Base-by-base conservation (phyloP, 345 rosid species). In the Combretum micranthum region DNA sequence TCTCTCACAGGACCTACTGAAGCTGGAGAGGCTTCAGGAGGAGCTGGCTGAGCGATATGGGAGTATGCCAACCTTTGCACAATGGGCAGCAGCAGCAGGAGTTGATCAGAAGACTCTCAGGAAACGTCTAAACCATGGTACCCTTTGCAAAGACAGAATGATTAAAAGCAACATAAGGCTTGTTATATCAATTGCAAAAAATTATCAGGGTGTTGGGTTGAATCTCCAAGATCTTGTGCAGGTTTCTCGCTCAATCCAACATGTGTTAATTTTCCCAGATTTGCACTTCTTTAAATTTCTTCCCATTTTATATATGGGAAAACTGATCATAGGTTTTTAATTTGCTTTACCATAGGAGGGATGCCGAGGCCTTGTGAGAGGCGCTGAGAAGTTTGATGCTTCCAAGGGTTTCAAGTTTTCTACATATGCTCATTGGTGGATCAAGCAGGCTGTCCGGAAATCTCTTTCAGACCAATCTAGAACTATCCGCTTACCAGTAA, bases 351-450 rank as follows among this genome's bases (percentile, higher is more conserved):
- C 48, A 20, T 64, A 92, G 99, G 97, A 84, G 79, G 99, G 99
- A 55, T 88, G 97, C 26, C 86, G 91, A 63, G 99, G 99, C 44
- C 97, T 93, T 66, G 75, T 85, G 42, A 77, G 83, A 66, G 97
- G 96, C 47, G 67, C 94, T 42, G 99, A 88, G 77, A 93, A 85
- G 73, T 93, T 93, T 68, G 99, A 93, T 73, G 94, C 88, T 53
- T 81, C 96, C 52, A 93, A 82, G 61, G 99, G 99, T 69, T 93
- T 88, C 70, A 93, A 88, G 72, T 88, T 93, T 65, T 93, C 99
- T 44, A 93, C 99, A 12, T 93, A 93, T 67, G 99, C 90, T 10
- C 96, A 93, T 60, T 93, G 99, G 97, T 93, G 99, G 99, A 86
- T 89, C 58, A 93, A 79, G 58, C 99, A 93, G 75, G 89, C 99